These are phyloP conservation scores for Mucor indicus DNA, from an alignment of 371 early-diverging fungal species.

Conservation along the genomic window DNA sequence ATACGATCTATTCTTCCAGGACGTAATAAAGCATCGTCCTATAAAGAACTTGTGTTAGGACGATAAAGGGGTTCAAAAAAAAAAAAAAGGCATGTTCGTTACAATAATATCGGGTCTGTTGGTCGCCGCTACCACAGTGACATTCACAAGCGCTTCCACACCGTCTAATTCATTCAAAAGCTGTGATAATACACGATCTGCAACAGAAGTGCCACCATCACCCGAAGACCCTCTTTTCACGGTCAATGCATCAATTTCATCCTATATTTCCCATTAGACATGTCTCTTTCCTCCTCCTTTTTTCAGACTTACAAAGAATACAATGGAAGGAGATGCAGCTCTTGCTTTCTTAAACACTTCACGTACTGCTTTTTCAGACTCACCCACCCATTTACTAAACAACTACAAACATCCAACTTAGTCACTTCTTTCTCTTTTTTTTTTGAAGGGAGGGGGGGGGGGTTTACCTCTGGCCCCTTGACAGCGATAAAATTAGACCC, in stretches of 20 bases:
- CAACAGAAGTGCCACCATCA: slow-evolving; percentile 78
- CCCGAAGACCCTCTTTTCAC: slow-evolving; percentile 72
- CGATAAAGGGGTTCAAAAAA: background rate
- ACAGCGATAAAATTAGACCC: slow-evolving; percentile 97
- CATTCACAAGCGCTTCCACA: slow-evolving; percentile 89
- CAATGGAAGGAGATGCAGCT: slow-evolving; percentile 91
- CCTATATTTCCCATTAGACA: slow-evolving; percentile 43
- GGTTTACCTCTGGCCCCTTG: slow-evolving; percentile 93
- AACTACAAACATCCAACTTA: slow-evolving; percentile 41
- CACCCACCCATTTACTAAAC: slow-evolving; percentile 98
- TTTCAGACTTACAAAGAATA: slow-evolving; percentile 85
- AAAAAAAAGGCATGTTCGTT: slow-evolving; percentile 1
- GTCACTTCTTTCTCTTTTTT: too few species aligned
- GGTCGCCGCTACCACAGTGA: slow-evolving; percentile 97
- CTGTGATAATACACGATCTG: slow-evolving; percentile 92
- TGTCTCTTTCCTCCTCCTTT: background rate
- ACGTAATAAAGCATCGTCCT: slow-evolving; percentile 91
- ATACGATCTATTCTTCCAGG: slow-evolving; percentile 97
- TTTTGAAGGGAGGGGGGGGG: too few species aligned
- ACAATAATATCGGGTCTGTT: slow-evolving; percentile 98
- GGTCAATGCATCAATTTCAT: slow-evolving; percentile 97
- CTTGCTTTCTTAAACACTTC: slow-evolving; percentile 94
- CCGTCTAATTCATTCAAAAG: slow-evolving; percentile 96
- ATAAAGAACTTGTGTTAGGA: background rate
- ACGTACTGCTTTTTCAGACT: slow-evolving; percentile 96